Evolutionary conservation across 106 monocot species (phyloP).

Genomic region (Allium cepa): DNA sequence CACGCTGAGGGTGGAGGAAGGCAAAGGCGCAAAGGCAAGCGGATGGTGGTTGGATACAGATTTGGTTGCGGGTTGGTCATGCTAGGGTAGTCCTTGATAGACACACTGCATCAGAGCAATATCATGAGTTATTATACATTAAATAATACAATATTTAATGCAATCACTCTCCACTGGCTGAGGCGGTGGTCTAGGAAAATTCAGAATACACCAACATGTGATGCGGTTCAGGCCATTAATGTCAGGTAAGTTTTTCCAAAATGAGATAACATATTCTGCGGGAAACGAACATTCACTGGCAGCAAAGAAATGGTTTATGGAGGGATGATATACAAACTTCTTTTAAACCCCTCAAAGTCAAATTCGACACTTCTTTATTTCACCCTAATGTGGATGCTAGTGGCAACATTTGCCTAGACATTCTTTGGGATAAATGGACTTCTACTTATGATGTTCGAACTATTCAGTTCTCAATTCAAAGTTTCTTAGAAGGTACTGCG

Average conservation of each 20-base stretch:
- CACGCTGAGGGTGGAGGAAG: too few species aligned
- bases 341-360: constrained; percentile 94
- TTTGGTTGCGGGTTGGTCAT: too few species aligned
- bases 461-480: constrained; percentile 80
- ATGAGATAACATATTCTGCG: constrained; percentile 84
- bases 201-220: too few species aligned
- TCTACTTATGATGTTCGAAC: constrained; percentile 94
- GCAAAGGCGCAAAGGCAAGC: too few species aligned
- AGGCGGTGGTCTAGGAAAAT: too few species aligned
- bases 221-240: too few species aligned
- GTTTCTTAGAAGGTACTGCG: constrained; percentile 85
- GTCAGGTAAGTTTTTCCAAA: constrained; percentile 92
- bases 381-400: constrained; percentile 84
- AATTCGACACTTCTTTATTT: constrained; percentile 72
- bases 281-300: constrained; percentile 90
- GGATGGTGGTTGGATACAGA: too few species aligned
- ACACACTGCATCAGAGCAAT: too few species aligned
- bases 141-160: too few species aligned
- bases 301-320: constrained; percentile 85
- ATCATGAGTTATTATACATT: too few species aligned
- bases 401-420: constrained; percentile 96
- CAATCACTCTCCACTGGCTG: too few species aligned
- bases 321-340: constrained; percentile 80
- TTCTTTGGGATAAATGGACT: constrained; percentile 98
- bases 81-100: too few species aligned